These are phyloP conservation scores for Chiua sp. DNA, from an alignment of 1,284 basidiomycete species.

Conservation along the genomic window DNA sequence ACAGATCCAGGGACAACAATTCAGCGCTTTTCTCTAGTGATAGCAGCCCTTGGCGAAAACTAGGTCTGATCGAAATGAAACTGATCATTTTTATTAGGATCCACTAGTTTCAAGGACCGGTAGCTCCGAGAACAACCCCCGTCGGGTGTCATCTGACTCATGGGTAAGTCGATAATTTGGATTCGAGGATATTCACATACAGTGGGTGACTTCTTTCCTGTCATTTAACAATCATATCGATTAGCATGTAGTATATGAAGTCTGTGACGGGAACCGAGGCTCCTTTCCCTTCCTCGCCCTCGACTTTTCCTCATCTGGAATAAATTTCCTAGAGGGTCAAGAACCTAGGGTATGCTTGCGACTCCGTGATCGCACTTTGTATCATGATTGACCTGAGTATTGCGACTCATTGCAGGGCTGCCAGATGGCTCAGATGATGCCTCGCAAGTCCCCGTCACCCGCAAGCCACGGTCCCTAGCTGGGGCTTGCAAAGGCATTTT, in stretches of 20 bases:
- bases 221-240: not conserved
- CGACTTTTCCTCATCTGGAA: not conserved
- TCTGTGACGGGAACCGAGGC: not conserved
- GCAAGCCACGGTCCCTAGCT: constrained; percentile 4
- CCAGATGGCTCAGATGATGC: not conserved
- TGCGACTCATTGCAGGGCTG: not conserved
- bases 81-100: constrained; percentile 7
- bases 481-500: constrained; percentile 5
- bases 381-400: not conserved
- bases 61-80: constrained; percentile 1
- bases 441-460: constrained; percentile 4
- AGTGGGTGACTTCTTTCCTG: not conserved
- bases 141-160: constrained; percentile 14
- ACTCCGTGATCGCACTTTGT: constrained; percentile 3
- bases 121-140: constrained; percentile 7
- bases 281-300: not conserved
- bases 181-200: constrained; percentile 10
- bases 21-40: constrained; percentile 10
- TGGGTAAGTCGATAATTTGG: not conserved
- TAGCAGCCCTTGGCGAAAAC: constrained; percentile 12
- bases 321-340: not conserved
- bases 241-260: not conserved
- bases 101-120: constrained; percentile 20
- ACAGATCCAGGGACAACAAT: constrained; percentile 13
- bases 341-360: not conserved